These are phyloP conservation scores for Afroboletus lepidellus DNA, from an alignment of 1,284 basidiomycete genomes.

Conservation along the genomic window DNA sequence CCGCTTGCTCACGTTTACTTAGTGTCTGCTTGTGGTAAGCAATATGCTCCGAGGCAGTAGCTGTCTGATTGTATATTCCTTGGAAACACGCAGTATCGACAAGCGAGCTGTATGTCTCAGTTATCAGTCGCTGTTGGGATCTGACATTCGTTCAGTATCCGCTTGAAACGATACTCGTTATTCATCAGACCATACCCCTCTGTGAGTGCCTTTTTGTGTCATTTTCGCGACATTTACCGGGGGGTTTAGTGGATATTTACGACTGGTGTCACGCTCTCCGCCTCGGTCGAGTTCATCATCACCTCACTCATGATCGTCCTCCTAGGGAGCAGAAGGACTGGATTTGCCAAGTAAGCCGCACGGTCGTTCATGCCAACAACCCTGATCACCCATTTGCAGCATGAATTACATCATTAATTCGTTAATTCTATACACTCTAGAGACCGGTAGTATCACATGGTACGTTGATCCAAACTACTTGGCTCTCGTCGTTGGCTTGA, in stretches of 20 bases:
- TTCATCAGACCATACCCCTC: constrained; percentile 34
- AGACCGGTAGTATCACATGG: constrained; percentile 52
- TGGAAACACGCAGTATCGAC: constrained; percentile 25
- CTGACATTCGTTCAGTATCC: constrained; percentile 17
- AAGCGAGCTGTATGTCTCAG: constrained; percentile 26
- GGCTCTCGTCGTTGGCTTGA: constrained; percentile 28
- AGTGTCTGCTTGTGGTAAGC: constrained; percentile 34
- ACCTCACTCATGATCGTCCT: constrained; percentile 48
- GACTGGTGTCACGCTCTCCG: constrained; percentile 50
- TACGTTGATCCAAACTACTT: constrained; percentile 13
- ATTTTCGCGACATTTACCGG: background rate
- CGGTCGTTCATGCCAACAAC: background rate
- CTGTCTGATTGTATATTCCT: background rate
- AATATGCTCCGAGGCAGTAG: background rate
- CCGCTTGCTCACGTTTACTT: constrained; percentile 3
- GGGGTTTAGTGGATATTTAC: constrained; percentile 51
- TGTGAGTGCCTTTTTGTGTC: constrained; percentile 8
- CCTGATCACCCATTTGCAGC: constrained; percentile 27
- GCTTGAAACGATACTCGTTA: constrained; percentile 28
- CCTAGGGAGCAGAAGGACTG: constrained; percentile 42
- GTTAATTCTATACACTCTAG: constrained; percentile 52
- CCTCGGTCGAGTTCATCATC: constrained; percentile 50
- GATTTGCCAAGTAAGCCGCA: constrained; percentile 37
- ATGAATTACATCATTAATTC: constrained; percentile 50
- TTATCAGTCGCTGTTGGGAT: background rate